Base-by-base conservation (phyloP, 2,329 filamentous ascomycete genomes). In the Xylaria sp. region DNA sequence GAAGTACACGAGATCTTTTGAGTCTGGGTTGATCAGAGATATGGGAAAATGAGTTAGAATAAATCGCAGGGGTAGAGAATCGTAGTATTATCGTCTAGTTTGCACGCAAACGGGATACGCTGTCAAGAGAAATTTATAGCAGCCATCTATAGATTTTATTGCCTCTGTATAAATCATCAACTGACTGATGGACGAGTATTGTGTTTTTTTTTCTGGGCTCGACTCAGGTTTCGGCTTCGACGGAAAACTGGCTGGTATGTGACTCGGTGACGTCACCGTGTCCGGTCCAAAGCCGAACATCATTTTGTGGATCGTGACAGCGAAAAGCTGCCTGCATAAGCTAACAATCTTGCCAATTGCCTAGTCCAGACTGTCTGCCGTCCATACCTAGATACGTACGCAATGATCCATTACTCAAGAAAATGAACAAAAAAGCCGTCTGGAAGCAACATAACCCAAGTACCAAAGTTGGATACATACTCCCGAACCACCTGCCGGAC, bases 221-320 rank as follows among this genome's bases (percentile, higher is more conserved):
- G 41, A 53, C 43, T 59, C 32, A 56, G 45, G 36, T 28, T 60
- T 55, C 53, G 46, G 50, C 36, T 36, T 45, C 41, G 10, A 41
- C 60, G 30, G 45, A 55, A 55, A 12, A 23, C 55, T 41, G 30
- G 46, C 55, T 41, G 30, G 46, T 41, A 59, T 52, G 23, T 34
- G 32, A 52, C 20, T 39, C 41, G 23, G 56, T 65, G 61, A 67
- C 65, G 61, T 65, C 65, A 67, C 56, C 25, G 50, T 28, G 10
- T 46, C 41, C 23, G 18, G 30, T 25, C 39, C 41, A 34, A 10
- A 25, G 18, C 20, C 30, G 15, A 20, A 15, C 4, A 28, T 48
- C 32, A 36, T 55, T 62, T 55, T 62, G 48, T 53, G 25, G 46
- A 53, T 23, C 46, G 46, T 4, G 46, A 30, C 25, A 46, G n/a